These are phyloP conservation scores for Malassezia obtusa DNA, from an alignment of 1,284 basidiomycete species.

Conservation along the genomic window DNA sequence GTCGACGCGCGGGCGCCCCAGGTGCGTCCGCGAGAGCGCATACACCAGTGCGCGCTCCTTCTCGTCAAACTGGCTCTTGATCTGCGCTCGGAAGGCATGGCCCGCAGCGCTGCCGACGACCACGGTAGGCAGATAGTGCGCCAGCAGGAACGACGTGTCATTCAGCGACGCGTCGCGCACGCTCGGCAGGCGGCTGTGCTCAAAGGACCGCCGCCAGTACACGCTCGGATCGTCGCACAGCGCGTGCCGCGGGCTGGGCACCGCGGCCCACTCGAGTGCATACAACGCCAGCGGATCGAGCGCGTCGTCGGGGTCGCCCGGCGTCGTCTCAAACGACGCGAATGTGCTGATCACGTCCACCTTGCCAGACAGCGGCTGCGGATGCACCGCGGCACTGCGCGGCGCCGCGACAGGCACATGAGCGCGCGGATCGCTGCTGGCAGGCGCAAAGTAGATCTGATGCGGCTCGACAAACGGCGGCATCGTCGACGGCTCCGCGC, in stretches of 20 bases:
- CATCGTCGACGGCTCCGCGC: neutral
- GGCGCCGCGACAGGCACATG: neutral
- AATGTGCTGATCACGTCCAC: slow-evolving; percentile 31
- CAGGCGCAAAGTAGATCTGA: neutral
- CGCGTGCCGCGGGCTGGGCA: neutral
- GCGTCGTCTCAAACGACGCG: slow-evolving; percentile 31
- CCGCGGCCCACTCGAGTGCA: slow-evolving; percentile 24
- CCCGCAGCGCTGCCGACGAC: slow-evolving; percentile 22
- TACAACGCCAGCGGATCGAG: slow-evolving; percentile 33
- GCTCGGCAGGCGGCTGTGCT: slow-evolving; percentile 28
- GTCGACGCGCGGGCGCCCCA: slow-evolving; percentile 24
- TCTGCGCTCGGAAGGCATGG: neutral
- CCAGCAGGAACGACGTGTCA: slow-evolving; percentile 15
- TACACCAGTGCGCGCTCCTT: slow-evolving; percentile 29
- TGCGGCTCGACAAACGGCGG: slow-evolving; percentile 1
- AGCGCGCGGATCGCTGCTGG: neutral
- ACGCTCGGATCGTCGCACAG: neutral
- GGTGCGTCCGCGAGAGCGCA: slow-evolving; percentile 17
- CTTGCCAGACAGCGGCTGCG: slow-evolving; percentile 16
- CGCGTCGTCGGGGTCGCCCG: slow-evolving; percentile 29
- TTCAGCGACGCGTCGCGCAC: slow-evolving; percentile 12
- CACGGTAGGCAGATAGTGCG: slow-evolving; percentile 29
- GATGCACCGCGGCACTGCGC: neutral
- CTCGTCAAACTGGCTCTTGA: slow-evolving; percentile 31
- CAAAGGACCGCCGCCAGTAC: slow-evolving; percentile 22